Percentiles rank a stretch among this genome's conserved stretches.
Evolutionary conservation across 192 early-diverging fungal genomes (phyloP).

Genomic region (Polychytrium aggregatum): DNA sequence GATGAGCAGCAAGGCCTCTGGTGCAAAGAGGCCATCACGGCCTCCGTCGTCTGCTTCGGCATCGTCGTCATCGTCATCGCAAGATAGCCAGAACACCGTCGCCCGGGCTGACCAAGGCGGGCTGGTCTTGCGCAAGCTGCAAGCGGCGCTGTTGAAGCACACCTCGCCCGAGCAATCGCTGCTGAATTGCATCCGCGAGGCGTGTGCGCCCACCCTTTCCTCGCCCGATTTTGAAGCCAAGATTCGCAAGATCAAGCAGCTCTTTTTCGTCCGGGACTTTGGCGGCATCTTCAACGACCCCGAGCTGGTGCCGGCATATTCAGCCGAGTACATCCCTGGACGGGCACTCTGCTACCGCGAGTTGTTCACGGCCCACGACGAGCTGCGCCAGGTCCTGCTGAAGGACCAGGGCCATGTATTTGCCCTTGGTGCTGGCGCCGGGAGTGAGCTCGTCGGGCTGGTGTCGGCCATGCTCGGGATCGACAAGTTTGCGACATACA

Average conservation of each 20-base stretch:
- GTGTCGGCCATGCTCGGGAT: slow-evolving; percentile 42
- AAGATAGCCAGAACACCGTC: too few relatives aligned
- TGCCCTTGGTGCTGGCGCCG: slow-evolving; percentile 73
- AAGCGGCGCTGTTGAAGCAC: too few relatives aligned
- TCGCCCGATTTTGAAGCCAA: slow-evolving; percentile 46
- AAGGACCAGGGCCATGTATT: slow-evolving; percentile 27
- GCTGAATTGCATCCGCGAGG: slow-evolving; percentile 2
- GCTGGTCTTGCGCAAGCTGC: too few relatives aligned
- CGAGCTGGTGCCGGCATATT: slow-evolving; percentile 64
- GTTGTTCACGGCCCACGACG: slow-evolving; percentile 41
- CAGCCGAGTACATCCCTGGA: slow-evolving; percentile 76
- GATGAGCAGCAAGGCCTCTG: too few relatives aligned
- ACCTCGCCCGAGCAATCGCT: slow-evolving; percentile 8
- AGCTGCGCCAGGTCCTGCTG: slow-evolving; percentile 39
- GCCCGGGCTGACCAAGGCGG: too few relatives aligned
- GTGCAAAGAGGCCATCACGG: too few relatives aligned
- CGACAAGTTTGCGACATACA: too few relatives aligned
- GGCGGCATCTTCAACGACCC: slow-evolving; percentile 68
- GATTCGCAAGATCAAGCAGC: slow-evolving; percentile 65
- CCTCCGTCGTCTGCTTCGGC: too few relatives aligned
- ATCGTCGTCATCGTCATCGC: too few relatives aligned
- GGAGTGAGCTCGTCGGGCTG: slow-evolving; percentile 75
- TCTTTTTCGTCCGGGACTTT: slow-evolving; percentile 76
- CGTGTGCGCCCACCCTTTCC: slow-evolving; percentile 23
- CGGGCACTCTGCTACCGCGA: slow-evolving; percentile 78